These are phyloP conservation scores for Moniliella sp. DNA, from an alignment of 1,284 basidiomycete genomes.

Conservation along the genomic window DNA sequence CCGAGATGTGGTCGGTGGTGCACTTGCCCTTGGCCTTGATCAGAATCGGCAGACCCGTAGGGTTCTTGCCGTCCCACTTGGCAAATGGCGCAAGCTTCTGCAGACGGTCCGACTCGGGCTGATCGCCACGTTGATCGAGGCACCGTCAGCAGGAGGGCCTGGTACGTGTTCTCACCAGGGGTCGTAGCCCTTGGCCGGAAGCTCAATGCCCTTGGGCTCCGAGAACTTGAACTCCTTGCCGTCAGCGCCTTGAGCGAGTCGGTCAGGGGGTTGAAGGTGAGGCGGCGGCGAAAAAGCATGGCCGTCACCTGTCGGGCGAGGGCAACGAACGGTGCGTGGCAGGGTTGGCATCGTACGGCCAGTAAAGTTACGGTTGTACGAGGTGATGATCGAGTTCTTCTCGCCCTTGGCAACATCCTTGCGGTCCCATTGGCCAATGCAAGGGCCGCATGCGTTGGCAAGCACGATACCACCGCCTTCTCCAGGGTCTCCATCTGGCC, in stretches of 20 bases:
- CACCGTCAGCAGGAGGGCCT: conserved; percentile 67
- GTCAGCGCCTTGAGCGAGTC: conserved; percentile 65
- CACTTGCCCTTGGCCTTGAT: conserved; percentile 99
- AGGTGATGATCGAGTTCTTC: conserved; percentile 75
- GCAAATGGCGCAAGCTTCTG: conserved; percentile 78
- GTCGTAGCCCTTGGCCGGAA: conserved; percentile 84
- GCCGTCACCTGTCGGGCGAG: conserved; percentile 95
- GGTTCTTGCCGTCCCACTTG: conserved; percentile 80
- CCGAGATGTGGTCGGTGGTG: conserved; percentile 53
- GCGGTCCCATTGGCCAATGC: conserved; percentile 98
- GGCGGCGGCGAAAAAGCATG: conserved; percentile 75
- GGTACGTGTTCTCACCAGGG: conserved; percentile 86
- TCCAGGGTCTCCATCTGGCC: conserved; percentile 76
- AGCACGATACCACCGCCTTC: conserved; percentile 74
- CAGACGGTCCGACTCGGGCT: conserved; percentile 75
- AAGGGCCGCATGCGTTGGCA: conserved; percentile 94
- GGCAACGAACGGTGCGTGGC: conserved; percentile 93
- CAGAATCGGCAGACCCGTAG: conserved; percentile 66
- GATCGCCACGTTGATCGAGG: conserved; percentile 64
- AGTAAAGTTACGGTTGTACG: conserved; percentile 99
- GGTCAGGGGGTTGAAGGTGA: conserved; percentile 89
- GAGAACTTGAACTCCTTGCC: conserved; percentile 96
- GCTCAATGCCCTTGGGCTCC: conserved; percentile 67
- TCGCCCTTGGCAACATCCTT: conserved; percentile 88
- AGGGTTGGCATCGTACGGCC: conserved; percentile 95